Base-by-base conservation (phyloP, 2,329 filamentous ascomycete species). In the Trichoderma breve region DNA sequence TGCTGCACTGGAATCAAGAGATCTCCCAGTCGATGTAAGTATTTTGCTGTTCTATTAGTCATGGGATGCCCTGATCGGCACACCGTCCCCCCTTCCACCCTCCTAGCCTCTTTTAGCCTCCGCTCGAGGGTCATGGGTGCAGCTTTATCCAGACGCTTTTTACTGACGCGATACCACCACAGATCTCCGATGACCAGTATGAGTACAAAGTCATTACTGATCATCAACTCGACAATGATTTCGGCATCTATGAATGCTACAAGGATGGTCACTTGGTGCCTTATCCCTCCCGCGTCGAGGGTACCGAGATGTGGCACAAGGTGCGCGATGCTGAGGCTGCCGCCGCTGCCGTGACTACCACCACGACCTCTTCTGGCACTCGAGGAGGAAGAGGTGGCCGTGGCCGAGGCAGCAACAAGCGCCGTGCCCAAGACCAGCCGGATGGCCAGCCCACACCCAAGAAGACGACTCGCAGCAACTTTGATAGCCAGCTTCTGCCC, bases 371-470 rank as follows among this genome's bases (percentile, higher is more conserved):
- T 70, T 76, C 76, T 36, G 74, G 77, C 43, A 76, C 73, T 73
- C 81, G 74, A 73, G 77, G 72, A 76, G 82, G 74, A 55, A 60
- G 71, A 39, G 79, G 71, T 21, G 79, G 78, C 66, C 78, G 74
- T 76, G 81, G 75, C 60, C 81, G 77, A 62, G 80, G 77, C 39
- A 77, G 76, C 68, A 79, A 76, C 73, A 89, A 89, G 80, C 84
- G 87, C 28, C 87, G 84, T 76, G 84, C 86, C 6, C 84, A 83
- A 15, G 84, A 84, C 32, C 84, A 86, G 73, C 82, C 82, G 1
- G 86, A 88, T 24, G 84, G 83, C 26, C 84, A 86, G 73, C 84
- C 85, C 1, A 83, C 83, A 1, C 80, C 84, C 32, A 89, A 89
- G 80, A 84, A 84, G 72, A 79, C 79, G 24, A 80, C 81, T n/a